Percentiles rank a stretch among this genome's conserved stretches.
phyloP scores from a whole-genome alignment of 2,329 filamentous ascomycete genomes.

The Arthrobotrys iridis region DNA sequence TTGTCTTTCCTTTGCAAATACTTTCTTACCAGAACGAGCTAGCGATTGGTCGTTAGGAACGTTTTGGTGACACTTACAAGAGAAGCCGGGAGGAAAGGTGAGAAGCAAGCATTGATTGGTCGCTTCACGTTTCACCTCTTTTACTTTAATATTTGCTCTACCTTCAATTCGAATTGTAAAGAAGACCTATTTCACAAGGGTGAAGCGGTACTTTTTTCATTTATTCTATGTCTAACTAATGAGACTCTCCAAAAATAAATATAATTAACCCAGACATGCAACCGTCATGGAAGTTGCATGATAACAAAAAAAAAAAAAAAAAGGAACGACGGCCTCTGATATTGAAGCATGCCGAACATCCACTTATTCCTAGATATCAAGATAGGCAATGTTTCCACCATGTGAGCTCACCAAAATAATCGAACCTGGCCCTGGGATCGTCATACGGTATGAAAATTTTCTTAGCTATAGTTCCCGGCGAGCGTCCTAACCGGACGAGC shows the following conservation, averaged over 20 bases:
- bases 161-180: neutral
- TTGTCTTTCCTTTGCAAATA: slow-evolving; percentile 15
- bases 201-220: slow-evolving; percentile 3
- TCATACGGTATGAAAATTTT: slow-evolving; percentile 1
- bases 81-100: no score
- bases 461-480: neutral
- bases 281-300: neutral
- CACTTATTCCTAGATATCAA: no score
- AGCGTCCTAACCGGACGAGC: neutral
- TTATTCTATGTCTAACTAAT: slow-evolving; percentile 35
- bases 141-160: neutral
- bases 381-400: no score
- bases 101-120: neutral
- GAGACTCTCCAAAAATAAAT: neutral
- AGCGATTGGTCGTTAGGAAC: neutral
- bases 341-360: neutral
- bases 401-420: neutral
- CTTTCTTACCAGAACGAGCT: neutral
- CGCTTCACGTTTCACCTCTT: neutral
- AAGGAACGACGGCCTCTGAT: neutral
- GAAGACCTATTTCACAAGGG: neutral
- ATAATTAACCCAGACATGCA: neutral
- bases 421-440: neutral
- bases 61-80: neutral
- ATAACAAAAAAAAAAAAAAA: neutral